These are phyloP conservation scores for Rhodotorula sp. DNA, from an alignment of 1,284 basidiomycete species.

Conservation along the genomic window DNA sequence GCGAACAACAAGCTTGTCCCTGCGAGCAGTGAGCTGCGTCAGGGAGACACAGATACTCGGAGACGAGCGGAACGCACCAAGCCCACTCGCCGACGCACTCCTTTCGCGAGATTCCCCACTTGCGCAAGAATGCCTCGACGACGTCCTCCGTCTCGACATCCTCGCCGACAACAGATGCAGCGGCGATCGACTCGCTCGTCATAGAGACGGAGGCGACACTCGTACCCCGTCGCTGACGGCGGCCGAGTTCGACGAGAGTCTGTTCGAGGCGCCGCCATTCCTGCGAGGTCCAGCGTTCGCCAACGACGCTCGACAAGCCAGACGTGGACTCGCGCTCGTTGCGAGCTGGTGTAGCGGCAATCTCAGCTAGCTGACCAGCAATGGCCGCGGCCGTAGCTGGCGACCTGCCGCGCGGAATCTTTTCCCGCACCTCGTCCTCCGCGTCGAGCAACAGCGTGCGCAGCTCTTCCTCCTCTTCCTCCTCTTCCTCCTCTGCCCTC, in stretches of 20 bases:
- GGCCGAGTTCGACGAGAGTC: slow-evolving; percentile 24
- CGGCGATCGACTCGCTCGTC: slow-evolving; percentile 2
- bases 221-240: background rate
- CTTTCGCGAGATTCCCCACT: background rate
- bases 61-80: slow-evolving; percentile 13
- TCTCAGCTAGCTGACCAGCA: background rate
- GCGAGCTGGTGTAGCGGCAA: background rate
- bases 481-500: slow-evolving; percentile 1
- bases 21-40: background rate
- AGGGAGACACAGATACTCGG: background rate
- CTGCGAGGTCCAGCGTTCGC: slow-evolving; percentile 25
- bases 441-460: slow-evolving; percentile 27
- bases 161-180: slow-evolving; percentile 5
- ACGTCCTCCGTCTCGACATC: slow-evolving; percentile 15
- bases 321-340: background rate
- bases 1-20: slow-evolving; percentile 34
- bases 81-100: slow-evolving; percentile 26
- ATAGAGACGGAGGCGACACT: background rate
- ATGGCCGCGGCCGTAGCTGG: background rate
- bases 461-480: slow-evolving; percentile 30
- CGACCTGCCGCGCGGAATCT: background rate
- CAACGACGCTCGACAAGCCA: background rate
- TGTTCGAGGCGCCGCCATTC: slow-evolving; percentile 36
- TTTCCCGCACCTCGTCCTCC: slow-evolving; percentile 29
- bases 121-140: slow-evolving; percentile 25